Percentiles rank a stretch among this genome's conserved stretches.
phyloP scores from a whole-genome alignment of 768 basidiomycete species.

The Lactarius tabidus region DNA sequence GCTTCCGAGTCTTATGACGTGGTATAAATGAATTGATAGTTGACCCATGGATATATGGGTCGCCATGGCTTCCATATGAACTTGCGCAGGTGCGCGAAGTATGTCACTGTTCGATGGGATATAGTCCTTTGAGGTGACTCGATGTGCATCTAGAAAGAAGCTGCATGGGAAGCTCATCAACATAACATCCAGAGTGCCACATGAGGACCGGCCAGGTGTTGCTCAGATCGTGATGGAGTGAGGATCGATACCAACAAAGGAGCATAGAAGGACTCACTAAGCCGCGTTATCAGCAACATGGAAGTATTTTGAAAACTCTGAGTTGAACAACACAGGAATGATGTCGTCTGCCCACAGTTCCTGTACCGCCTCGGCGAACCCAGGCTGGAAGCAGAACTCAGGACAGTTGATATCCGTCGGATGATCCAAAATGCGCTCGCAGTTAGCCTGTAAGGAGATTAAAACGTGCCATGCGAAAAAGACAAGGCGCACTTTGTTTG shows the following conservation, averaged over 20 bases:
- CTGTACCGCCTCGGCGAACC: slow-evolving; percentile 1
- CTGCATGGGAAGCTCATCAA: slow-evolving; percentile 40
- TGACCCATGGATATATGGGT: slow-evolving; percentile 53
- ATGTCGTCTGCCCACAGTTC: slow-evolving; percentile 36
- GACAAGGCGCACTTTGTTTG: background rate
- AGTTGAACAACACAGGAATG: slow-evolving; percentile 25
- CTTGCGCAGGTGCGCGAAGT: slow-evolving; percentile 76
- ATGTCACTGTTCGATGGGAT: slow-evolving; percentile 83
- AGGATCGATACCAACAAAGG: no score
- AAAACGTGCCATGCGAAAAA: no score
- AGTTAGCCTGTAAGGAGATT: slow-evolving; percentile 1
- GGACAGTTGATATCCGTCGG: slow-evolving; percentile 13
- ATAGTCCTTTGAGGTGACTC: slow-evolving; percentile 76
- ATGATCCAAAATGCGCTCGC: slow-evolving; percentile 3
- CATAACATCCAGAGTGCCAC: no score
- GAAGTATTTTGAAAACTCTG: background rate
- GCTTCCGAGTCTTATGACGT: slow-evolving; percentile 59
- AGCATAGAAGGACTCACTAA: slow-evolving; percentile 5
- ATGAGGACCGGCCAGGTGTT: background rate
- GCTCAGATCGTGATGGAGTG: background rate
- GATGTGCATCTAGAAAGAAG: slow-evolving; percentile 78
- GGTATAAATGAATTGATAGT: slow-evolving; percentile 59
- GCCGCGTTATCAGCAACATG: slow-evolving; percentile 4
- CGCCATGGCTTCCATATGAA: slow-evolving; percentile 75
- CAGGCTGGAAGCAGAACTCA: slow-evolving; percentile 28